Evolutionary conservation across 768 basidiomycete species (phyloP), one percentile per base, ranked within the genome.

Genomic region (Nevesoporus exiguus): DNA sequence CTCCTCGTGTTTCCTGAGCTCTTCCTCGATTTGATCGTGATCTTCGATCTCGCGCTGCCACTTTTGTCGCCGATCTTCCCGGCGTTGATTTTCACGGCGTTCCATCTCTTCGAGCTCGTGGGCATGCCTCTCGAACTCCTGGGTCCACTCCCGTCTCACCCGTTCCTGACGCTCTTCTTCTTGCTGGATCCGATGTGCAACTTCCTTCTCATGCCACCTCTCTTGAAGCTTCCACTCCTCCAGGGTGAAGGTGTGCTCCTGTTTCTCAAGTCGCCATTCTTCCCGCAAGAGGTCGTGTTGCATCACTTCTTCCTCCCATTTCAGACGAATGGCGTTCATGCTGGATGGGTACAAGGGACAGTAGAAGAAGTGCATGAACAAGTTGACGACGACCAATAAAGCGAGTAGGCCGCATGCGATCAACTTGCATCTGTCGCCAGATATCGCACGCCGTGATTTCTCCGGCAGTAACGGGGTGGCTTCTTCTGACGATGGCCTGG

Each of bases 331-430:
- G 21, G 21, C 17, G 2, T 15, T 6, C 61, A 54, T 63, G 3
- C 43, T 25, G 14, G 9, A 49, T 3, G 61, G 57, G 19, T 56
- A 63, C 21, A 56, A 13, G 1, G 61, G 57, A 24, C 57, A 62
- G 39, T 46, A 37, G 15, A 0, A 2, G 24, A 59, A 47, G 40
- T 62, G 61, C 36, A 54, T 8, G 42, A 1, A 17, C 22, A 57
- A 21, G 42, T 9, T 52, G 41, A 3, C 34, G 21, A 11, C 1
- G 27, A 37, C 3, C 2, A 36, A 1, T 3, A 19, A 24, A 0
- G 2, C 31, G 31, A 43, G 7, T 0, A 52, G 9, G 25, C 30
- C 1, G 3, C 1, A 47, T 8, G 21, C 0, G 19, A 48, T 25
- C 11, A 21, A 13, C 15, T 25, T 47, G 41, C 29, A 19, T 3